Base-by-base conservation (phyloP, 2,329 filamentous ascomycete species). In the Teratosphaeria viscida region DNA sequence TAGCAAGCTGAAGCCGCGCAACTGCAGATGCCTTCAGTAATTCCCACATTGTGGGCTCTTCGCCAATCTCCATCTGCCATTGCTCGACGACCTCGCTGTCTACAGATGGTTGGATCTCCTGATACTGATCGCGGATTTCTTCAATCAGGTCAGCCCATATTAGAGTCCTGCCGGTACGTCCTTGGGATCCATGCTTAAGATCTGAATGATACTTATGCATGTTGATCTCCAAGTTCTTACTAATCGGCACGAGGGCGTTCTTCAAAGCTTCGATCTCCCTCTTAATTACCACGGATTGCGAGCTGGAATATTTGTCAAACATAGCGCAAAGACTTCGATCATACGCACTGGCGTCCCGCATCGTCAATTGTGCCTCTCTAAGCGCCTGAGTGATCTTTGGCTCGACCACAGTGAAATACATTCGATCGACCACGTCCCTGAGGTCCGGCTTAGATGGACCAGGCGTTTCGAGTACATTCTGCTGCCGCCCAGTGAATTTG, bases 361-460 rank as follows among this genome's bases (percentile, higher is more conserved):
- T 23, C 29, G 19, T 10, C 26, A 14, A 54, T 26, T 29, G 26
- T 29, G 32, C 63, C 19, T 63, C 52, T 6, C 60, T 16, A 2
- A 66, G 56, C 5, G 65, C 60, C 4, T 62, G 58, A 19, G 63
- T 35, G 5, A 68, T 62, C 7, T 63, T 57, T 1, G 69, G 69
- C 11, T 64, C 56, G 6, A 73, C 58, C 2, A 67, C 56, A 0
- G 67, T 29, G 57, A 70, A 69, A 32, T 66, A 65, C 0, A 90
- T 73, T 43, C 79, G 77, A 66, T 90, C 87, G 5, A 87, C 77
- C 3, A 89, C 81, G 59, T 88, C 82, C 55, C 56, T 19, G 35
- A 54, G 26, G 0, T 61, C 57, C 1, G 70, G 0, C 70, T 57
- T 54, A 26, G 58, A 12, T 43, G 26, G 16, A 14, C 19, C 29